Percentiles rank a stretch among this genome's conserved stretches.
Evolutionary conservation across 2,329 filamentous ascomycete genomes (phyloP).

Genomic region (Beauveria medogensis): DNA sequence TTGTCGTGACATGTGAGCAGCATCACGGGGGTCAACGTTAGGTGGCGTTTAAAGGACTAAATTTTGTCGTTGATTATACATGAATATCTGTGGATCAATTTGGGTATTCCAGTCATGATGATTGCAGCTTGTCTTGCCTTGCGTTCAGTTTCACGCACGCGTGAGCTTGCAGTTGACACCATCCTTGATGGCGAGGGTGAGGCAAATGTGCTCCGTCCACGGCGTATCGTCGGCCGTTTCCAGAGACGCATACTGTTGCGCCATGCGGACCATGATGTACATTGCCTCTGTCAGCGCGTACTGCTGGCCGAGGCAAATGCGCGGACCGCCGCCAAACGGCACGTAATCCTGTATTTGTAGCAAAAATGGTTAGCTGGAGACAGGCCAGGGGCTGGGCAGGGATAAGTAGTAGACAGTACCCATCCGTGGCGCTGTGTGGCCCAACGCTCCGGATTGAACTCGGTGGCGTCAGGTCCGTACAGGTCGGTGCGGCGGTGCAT

Average conservation of each 20-base stretch:
- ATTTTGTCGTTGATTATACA: background rate
- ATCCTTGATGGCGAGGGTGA: background rate
- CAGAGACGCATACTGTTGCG: slow-evolving; percentile 10
- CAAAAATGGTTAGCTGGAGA: background rate
- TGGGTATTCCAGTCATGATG: background rate
- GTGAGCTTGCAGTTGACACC: background rate
- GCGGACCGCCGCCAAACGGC: slow-evolving; percentile 29
- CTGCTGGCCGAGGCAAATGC: slow-evolving; percentile 24
- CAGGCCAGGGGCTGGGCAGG: background rate
- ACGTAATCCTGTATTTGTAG: slow-evolving; percentile 19
- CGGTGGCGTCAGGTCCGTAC: slow-evolving; percentile 26
- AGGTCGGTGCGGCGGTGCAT: slow-evolving; percentile 27
- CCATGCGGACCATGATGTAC: slow-evolving; percentile 9
- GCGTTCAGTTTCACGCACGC: background rate
- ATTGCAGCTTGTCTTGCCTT: background rate
- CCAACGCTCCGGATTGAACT: slow-evolving; percentile 31
- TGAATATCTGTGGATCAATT: background rate
- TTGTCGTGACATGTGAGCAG: background rate
- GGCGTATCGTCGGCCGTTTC: background rate
- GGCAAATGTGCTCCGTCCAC: background rate
- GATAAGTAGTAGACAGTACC: slow-evolving; percentile 5
- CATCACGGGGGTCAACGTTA: background rate
- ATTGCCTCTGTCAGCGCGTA: slow-evolving; percentile 2
- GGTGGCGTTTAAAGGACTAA: background rate
- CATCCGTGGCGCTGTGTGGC: slow-evolving; percentile 21